Evolutionary conservation across 2,329 filamentous ascomycete genomes (phyloP).

Genomic region (Nothophaeocryptopus gaeumannii): DNA sequence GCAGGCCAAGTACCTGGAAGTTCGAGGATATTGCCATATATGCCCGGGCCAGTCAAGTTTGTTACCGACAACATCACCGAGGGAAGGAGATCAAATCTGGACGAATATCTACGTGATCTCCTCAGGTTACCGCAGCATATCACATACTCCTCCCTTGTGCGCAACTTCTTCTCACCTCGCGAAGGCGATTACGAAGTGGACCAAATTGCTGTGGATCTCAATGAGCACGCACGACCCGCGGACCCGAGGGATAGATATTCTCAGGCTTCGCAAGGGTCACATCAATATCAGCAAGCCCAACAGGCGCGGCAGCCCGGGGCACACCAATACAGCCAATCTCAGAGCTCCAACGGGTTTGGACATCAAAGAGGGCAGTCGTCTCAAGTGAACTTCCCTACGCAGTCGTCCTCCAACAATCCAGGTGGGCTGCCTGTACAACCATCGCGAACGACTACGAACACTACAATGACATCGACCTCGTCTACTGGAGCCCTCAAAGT

Average conservation of each 20-base stretch:
- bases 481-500: slow-evolving; percentile 65
- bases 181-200: slow-evolving; percentile 94
- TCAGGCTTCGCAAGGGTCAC: slow-evolving; percentile 29
- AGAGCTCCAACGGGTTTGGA: slow-evolving; percentile 11
- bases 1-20: slow-evolving; percentile 76
- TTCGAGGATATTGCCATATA: slow-evolving; percentile 84
- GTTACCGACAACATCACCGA: slow-evolving; percentile 98
- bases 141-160: slow-evolving; percentile 76
- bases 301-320: slow-evolving; percentile 24
- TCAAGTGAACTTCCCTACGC: slow-evolving; percentile 13
- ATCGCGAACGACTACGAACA: slow-evolving; percentile 17
- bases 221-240: slow-evolving; percentile 67
- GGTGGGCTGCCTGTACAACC: slow-evolving; percentile 9
- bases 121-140: slow-evolving; percentile 82
- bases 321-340: slow-evolving; percentile 29
- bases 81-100: slow-evolving; percentile 84
- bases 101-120: slow-evolving; percentile 93
- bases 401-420: slow-evolving; percentile 16
- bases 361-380: slow-evolving; percentile 20
- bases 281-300: slow-evolving; percentile 19
- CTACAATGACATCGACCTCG: slow-evolving; percentile 20
- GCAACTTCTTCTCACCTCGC: slow-evolving; percentile 84
- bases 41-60: slow-evolving; percentile 96
- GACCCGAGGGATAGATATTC: slow-evolving; percentile 59
- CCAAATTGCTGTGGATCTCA: slow-evolving; percentile 55